These are phyloP conservation scores for Mollisia scopiformis DNA, from an alignment of 2,329 filamentous ascomycete genomes.

Conservation along the genomic window DNA sequence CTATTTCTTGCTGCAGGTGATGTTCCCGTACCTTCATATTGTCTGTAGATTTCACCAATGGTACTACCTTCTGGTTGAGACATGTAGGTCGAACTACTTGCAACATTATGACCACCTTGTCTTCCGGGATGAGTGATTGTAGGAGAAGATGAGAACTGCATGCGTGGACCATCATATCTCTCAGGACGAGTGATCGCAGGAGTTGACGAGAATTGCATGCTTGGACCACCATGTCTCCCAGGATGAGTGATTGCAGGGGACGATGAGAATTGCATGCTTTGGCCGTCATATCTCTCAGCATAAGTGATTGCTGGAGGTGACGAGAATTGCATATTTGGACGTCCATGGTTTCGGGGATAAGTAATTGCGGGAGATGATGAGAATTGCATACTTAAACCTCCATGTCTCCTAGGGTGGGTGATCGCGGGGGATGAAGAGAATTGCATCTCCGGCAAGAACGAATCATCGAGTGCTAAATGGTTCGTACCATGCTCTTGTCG, in stretches of 20 bases:
- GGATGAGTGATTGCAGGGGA: background rate
- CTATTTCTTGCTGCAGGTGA: background rate
- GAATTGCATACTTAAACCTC: background rate
- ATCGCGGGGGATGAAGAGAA: no score
- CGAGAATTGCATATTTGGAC: background rate
- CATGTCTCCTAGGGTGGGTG: no score
- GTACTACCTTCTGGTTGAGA: constrained; percentile 31
- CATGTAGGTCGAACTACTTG: constrained; percentile 9
- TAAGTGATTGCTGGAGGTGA: no score
- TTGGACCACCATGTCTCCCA: background rate
- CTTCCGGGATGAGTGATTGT: background rate
- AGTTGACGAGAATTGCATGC: background rate
- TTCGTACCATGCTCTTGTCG: background rate
- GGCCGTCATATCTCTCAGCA: no score
- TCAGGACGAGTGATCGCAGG: no score
- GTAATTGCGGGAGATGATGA: background rate
- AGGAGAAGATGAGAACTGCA: background rate
- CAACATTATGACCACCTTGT: constrained; percentile 7
- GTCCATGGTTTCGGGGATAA: background rate
- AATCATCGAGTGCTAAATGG: background rate
- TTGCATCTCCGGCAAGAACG: background rate
- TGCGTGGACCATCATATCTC: no score
- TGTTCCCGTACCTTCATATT: constrained; percentile 18
- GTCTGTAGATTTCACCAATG: constrained; percentile 33
- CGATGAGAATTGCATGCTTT: background rate